These are phyloP conservation scores for Lentinus brumalis DNA, from an alignment of 768 basidiomycete species.

Conservation along the genomic window DNA sequence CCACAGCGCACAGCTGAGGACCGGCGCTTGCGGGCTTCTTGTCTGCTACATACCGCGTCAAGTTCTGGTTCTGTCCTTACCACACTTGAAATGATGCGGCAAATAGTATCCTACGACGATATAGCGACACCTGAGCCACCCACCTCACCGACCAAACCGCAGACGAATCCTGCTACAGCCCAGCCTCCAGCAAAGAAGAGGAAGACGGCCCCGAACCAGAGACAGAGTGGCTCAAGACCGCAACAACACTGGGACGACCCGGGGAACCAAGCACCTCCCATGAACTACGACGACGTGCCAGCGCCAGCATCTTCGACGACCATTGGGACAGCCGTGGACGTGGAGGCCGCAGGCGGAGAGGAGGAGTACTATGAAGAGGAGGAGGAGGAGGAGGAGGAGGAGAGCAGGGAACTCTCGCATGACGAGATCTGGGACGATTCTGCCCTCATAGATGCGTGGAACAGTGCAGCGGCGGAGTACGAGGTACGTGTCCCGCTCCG, in stretches of 20 bases:
- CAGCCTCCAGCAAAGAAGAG: slow-evolving; percentile 58
- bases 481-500: slow-evolving; percentile 42
- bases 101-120: slow-evolving; percentile 65
- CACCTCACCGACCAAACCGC: slow-evolving; percentile 17
- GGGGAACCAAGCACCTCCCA: slow-evolving; percentile 24
- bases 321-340: slow-evolving; percentile 11
- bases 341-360: slow-evolving; percentile 16
- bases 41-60: too few species aligned
- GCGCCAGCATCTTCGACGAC: not conserved
- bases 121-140: slow-evolving; percentile 45
- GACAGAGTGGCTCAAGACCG: slow-evolving; percentile 18
- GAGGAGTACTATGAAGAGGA: slow-evolving; percentile 37
- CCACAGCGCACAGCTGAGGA: too few species aligned
- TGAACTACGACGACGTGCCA: slow-evolving; percentile 37
- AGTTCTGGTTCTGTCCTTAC: too few species aligned
- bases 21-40: too few species aligned
- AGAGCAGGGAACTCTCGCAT: slow-evolving; percentile 65
- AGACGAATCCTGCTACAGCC: slow-evolving; percentile 17
- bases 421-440: slow-evolving; percentile 89
- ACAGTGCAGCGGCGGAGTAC: slow-evolving; percentile 82
- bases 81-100: slow-evolving; percentile 34
- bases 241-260: slow-evolving; percentile 50
- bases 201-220: slow-evolving; percentile 42
- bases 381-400: slow-evolving; percentile 53
- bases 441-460: slow-evolving; percentile 80